phyloP scores from a whole-genome alignment of 768 basidiomycete genomes.

The Candolleomyces aberdarensis region DNA sequence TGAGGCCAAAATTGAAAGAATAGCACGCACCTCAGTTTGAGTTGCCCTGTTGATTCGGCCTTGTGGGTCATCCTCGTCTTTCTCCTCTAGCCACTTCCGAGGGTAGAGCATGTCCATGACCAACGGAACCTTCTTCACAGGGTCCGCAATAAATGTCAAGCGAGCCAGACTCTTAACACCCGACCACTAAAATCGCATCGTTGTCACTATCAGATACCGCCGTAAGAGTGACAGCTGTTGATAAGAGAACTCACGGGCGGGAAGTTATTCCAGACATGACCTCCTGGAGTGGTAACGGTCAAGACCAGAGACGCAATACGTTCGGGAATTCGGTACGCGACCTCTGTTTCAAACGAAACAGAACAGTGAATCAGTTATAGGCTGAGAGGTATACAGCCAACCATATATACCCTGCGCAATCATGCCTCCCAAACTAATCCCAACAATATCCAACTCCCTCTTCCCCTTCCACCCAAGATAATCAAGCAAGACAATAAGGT shows the following conservation, averaged over 20 bases:
- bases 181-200: conserved; percentile 30
- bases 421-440: conserved; percentile 81
- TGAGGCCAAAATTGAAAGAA: conserved; percentile 7
- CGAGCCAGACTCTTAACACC: conserved; percentile 34
- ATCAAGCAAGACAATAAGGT: conserved; percentile 63
- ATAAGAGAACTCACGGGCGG: conserved; percentile 51
- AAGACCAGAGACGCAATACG: conserved; percentile 67
- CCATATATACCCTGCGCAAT: conserved; percentile 61
- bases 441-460: conserved; percentile 65
- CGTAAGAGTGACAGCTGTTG: no score
- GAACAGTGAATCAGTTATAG: no score
- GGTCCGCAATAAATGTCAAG: conserved; percentile 42
- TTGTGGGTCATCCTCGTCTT: conserved; percentile 47
- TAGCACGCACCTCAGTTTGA: conserved; percentile 45
- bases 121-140: conserved; percentile 44
- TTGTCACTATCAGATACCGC: background rate
- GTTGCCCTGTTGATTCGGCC: conserved; percentile 65
- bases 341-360: conserved; percentile 40
- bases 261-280: conserved; percentile 52
- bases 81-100: conserved; percentile 53
- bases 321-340: conserved; percentile 62
- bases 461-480: conserved; percentile 67
- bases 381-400: background rate
- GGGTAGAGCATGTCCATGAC: conserved; percentile 61
- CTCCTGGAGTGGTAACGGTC: conserved; percentile 68